Conservation (phyloP, 306 rosid genomes). For the Ziziphus jujuba region DNA sequence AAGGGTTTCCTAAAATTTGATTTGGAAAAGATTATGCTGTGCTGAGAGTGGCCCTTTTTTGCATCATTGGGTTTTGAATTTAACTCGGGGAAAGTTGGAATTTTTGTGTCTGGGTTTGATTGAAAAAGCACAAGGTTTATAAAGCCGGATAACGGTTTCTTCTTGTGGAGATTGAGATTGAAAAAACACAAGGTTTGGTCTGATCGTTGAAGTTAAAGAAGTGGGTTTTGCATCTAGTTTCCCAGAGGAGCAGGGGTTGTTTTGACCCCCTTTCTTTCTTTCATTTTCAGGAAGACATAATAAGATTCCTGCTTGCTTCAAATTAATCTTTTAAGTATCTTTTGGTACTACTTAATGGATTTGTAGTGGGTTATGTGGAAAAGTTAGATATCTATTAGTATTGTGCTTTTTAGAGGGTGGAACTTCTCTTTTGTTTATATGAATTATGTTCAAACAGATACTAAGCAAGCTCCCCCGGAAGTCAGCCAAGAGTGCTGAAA, state of each 20-base stretch:
- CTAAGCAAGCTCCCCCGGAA: constrained; percentile 59
- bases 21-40: constrained; percentile 7
- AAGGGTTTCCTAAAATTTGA: constrained; percentile 4
- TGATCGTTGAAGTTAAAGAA: constrained; percentile 24
- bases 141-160: constrained; percentile 9
- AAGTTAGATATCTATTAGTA: background rate
- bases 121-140: constrained; percentile 1
- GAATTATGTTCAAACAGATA: constrained; percentile 64
- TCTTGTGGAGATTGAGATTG: constrained; percentile 15
- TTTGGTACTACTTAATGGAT: background rate
- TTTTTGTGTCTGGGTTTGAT: background rate
- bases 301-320: background rate
- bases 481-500: constrained; percentile 54
- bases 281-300: constrained; percentile 5
- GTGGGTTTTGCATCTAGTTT: constrained; percentile 24
- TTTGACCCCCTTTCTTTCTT: constrained; percentile 8
- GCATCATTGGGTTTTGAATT: constrained; percentile 29
- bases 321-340: background rate
- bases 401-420: constrained; percentile 20
- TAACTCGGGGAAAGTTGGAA: background rate
- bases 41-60: constrained; percentile 2
- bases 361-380: background rate
- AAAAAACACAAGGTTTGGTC: constrained; percentile 14
- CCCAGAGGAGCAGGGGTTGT: constrained; percentile 31
- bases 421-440: constrained; percentile 21